Conservation (phyloP, 192 early-diverging fungal species). For the Backusella westeae region DNA sequence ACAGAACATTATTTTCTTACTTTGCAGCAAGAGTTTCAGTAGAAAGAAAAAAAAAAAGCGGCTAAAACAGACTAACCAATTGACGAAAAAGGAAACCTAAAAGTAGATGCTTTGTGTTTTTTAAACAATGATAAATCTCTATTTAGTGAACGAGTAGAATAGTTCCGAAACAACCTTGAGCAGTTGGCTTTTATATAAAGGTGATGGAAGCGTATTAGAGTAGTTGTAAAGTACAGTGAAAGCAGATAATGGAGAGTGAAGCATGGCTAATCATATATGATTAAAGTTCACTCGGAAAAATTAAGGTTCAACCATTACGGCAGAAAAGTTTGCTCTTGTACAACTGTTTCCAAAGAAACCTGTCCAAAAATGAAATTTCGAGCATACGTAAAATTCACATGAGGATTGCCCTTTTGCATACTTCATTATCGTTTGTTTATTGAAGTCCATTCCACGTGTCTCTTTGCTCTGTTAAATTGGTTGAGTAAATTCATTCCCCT, state of each 20-base stretch:
- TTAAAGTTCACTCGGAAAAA: slow-evolving; percentile 9
- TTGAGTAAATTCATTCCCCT: neutral
- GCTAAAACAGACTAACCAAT: slow-evolving; percentile 14
- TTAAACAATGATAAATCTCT: neutral
- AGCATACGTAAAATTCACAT: slow-evolving; percentile 7
- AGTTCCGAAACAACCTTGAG: neutral
- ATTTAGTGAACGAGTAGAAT: slow-evolving; percentile 2
- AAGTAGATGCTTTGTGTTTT: neutral
- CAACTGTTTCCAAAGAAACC: neutral
- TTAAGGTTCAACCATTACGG: slow-evolving; percentile 6
- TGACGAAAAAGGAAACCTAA: slow-evolving; percentile 20
- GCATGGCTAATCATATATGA: slow-evolving; percentile 6
- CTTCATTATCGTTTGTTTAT: slow-evolving; percentile 10
- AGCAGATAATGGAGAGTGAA: neutral
- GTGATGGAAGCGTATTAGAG: neutral
- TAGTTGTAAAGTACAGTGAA: neutral
- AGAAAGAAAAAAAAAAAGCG: slow-evolving; percentile 13
- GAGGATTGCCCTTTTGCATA: slow-evolving; percentile 4
- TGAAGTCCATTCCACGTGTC: slow-evolving; percentile 5
- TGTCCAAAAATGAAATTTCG: slow-evolving; percentile 6
- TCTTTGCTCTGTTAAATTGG: neutral
- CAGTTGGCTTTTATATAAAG: neutral
- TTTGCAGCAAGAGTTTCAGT: slow-evolving; percentile 13
- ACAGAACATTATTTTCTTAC: neutral
- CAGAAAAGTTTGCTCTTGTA: neutral